Evolutionary conservation across 2,329 filamentous ascomycete species (phyloP).

Genomic region (Ophiosphaerella korrae): DNA sequence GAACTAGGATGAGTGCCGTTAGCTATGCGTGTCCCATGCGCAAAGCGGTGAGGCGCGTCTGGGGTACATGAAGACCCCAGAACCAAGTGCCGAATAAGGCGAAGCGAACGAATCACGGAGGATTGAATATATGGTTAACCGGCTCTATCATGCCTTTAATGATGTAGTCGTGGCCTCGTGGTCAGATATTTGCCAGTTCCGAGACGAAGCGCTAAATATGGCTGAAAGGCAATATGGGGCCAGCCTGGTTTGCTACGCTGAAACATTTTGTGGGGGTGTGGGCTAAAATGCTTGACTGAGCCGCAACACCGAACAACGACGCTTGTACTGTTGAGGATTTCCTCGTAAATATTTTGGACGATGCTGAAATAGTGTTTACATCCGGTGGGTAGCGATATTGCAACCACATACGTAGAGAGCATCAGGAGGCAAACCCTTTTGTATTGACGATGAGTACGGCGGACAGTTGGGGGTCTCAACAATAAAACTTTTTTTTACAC

Average conservation of each 20-base stretch:
- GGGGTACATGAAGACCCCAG: slow-evolving; percentile 37
- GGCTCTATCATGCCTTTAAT: slow-evolving; percentile 11
- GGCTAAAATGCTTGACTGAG: slow-evolving; percentile 18
- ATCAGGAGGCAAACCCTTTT: too few species aligned
- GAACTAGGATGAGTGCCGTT: slow-evolving; percentile 29
- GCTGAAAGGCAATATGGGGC: slow-evolving; percentile 27
- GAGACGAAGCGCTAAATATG: slow-evolving; percentile 14
- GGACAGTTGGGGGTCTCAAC: too few species aligned
- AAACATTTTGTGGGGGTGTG: slow-evolving; percentile 11
- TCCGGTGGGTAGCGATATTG: too few species aligned
- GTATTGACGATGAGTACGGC: too few species aligned
- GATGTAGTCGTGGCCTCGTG: slow-evolving; percentile 13
- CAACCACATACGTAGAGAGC: too few species aligned
- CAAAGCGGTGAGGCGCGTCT: slow-evolving; percentile 30
- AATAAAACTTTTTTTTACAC: too few species aligned
- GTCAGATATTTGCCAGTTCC: slow-evolving; percentile 10
- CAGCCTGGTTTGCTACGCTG: slow-evolving; percentile 5
- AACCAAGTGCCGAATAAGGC: slow-evolving; percentile 14
- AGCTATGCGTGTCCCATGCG: slow-evolving; percentile 26
- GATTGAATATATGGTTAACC: slow-evolving; percentile 7
- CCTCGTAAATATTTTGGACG: too few species aligned
- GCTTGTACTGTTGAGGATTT: too few species aligned
- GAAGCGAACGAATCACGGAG: slow-evolving; percentile 28
- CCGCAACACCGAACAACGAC: slow-evolving; percentile 1
- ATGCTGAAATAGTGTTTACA: too few species aligned